A percentile compares a stretch with the other conserved stretches of the same genome.
phyloP scores from a whole-genome alignment of 306 rosid species.

The Ammopiptanthus mongolicus region DNA sequence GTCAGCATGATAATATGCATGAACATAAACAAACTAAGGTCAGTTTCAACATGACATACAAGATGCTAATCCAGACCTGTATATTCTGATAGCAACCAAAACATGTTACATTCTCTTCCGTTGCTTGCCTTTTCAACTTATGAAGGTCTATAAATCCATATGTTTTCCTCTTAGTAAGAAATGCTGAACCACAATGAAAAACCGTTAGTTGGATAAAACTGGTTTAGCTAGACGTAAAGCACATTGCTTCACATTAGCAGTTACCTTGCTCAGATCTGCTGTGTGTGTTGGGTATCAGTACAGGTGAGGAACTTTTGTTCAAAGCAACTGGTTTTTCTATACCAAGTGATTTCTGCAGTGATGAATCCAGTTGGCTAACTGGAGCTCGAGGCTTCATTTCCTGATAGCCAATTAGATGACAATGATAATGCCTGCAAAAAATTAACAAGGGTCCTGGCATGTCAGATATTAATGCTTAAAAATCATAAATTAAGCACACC shows the following conservation, averaged over 20 bases:
- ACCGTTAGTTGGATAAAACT: background rate
- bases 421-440: constrained; percentile 62
- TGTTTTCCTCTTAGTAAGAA: constrained; percentile 44
- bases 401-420: constrained; percentile 69
- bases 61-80: constrained; percentile 40
- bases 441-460: background rate
- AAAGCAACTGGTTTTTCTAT: constrained; percentile 21
- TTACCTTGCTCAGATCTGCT: constrained; percentile 42
- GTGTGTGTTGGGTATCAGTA: constrained; percentile 21
- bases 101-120: constrained; percentile 22
- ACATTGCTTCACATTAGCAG: constrained; percentile 17
- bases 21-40: background rate
- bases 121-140: constrained; percentile 29
- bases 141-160: constrained; percentile 17
- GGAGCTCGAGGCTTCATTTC: constrained; percentile 9
- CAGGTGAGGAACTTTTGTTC: constrained; percentile 9
- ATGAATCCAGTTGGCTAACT: background rate
- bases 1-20: background rate
- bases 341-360: constrained; percentile 12
- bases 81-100: constrained; percentile 10
- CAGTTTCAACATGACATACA: background rate
- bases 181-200: constrained; percentile 29
- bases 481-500: background rate
- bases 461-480: constrained; percentile 8
- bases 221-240: constrained; percentile 9